Base-by-base conservation (phyloP, 164 flowering plant species). In the Sedum album region DNA sequence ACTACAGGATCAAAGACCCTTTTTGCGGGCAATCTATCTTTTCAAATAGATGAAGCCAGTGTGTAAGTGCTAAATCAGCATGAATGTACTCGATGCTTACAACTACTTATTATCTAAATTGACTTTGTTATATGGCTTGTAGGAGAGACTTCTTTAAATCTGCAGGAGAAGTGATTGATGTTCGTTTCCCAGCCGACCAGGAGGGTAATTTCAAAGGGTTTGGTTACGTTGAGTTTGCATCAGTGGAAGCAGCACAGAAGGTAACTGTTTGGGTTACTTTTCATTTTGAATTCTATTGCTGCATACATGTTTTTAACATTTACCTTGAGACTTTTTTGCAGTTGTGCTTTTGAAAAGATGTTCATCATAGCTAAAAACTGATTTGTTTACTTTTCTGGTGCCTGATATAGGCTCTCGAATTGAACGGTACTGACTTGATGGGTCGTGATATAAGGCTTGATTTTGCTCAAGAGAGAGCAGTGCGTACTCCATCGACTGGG, bases 211-310 rank as follows among this genome's bases (percentile, higher is more conserved):
- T 84, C 53, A 90, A 70, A 73, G 99, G 99, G 18, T 94, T 79
- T 76, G 95, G 92, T 21, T 95, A 94, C 82, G 88, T 91, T 74
- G 96, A 94, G 69, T 94, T 91, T 80, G 82, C 82, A 23, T 74
- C 89, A 7, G 84, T 70, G 15, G 93, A 78, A 69, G 87, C 53
- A 23, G 97, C 96, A 5, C 72, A 74, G 23, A 83, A 87, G 85
- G 98, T 88, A 66, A 69, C 10, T 55, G 10, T 55, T 55, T 26
- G 28, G 17, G 18, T 1, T 5, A 13, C 5, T 14, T 46, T 38
- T 38, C n/a, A 38, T 38, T 38, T 38, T 38, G 41, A 6, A 38
- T 38, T 38, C 41, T 46, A 18, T n/a, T n/a, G n/a, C n/a, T n/a
- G n/a, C 51, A 38, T 38, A 6, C 6, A 38, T 38, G 10, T 6